Evolutionary conservation across 306 rosid species (phyloP), one percentile per base, ranked within the genome.

Genomic region (Astragalus glycyphyllos): DNA sequence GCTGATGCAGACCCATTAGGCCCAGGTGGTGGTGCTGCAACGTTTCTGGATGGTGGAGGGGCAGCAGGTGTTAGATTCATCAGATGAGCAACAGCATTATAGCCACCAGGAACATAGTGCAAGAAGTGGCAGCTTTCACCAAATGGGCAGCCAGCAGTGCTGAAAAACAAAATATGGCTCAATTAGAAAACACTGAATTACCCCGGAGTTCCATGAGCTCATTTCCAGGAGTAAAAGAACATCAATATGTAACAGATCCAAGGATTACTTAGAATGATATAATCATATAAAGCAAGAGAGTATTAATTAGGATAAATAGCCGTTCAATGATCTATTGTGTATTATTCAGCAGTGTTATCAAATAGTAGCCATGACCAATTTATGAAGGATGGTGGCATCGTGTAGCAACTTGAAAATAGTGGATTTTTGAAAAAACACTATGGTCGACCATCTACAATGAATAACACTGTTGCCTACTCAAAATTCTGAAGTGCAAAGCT

Each of bases 101-200:
- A 91, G 58, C 99, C 99, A 35, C 99, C 99, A 40, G 96, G 92
- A 63, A 94, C 89, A 67, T 83, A 74, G 81, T 94, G 99, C 89
- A 91, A 81, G 83, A 94, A 94, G 75, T 94, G 99, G 77, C 99
- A 94, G 37, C 90, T 67, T 81, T 94, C 99, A 16, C 99, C 99
- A 77, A 94, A 94, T 10, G 97, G 99, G 71, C 97, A 94, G 26
- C 99, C 99, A 64, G 97, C 74, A 55, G 96, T 94, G 79, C 99
- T 94, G 89, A 82, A 86, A 77, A 34, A 51, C 69, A 74, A 64
- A 69, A 47, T n/a, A 81, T 29, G 61, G 55, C 2, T 77, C 54
- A 35, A 70, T 78, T 75, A 88, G 85, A 75, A 63, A 17, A 77
- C 12, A 26, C 31, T 38, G 61, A 72, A 53, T 44, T 56, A 65